Conservation (phyloP, 2,329 filamentous ascomycete species). For the Claviceps capensis region DNA sequence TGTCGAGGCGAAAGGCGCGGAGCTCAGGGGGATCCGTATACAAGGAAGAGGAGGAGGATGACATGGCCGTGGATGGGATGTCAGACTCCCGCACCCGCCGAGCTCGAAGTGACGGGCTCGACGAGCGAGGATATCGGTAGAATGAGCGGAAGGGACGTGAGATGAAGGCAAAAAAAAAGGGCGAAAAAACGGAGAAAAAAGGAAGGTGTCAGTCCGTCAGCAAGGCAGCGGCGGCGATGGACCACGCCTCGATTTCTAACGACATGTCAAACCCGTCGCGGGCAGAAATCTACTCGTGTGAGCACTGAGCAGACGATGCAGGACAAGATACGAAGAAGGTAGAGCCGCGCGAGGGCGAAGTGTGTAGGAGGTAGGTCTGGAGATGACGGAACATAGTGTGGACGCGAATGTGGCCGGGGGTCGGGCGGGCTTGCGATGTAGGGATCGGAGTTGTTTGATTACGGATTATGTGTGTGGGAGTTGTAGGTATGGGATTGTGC, state of each 20-base stretch:
- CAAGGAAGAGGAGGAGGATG: constrained; percentile 18
- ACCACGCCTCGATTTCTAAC: too few species aligned
- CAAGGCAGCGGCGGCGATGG: neutral
- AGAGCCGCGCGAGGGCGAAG: neutral
- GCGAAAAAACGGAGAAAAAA: neutral
- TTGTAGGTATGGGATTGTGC: too few species aligned
- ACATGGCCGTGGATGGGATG: constrained; percentile 30
- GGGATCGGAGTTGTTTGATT: too few species aligned
- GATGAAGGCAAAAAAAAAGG: neutral
- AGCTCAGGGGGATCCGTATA: constrained; percentile 41
- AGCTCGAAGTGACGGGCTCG: constrained; percentile 44
- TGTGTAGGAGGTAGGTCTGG: neutral
- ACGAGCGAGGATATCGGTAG: constrained; percentile 31
- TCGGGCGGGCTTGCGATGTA: too few species aligned
- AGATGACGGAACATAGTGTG: neutral
- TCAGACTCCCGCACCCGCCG: constrained; percentile 37
- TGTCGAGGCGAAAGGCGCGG: constrained; percentile 43
- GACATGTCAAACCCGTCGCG: too few species aligned
- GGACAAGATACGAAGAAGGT: neutral
- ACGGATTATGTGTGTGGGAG: too few species aligned
- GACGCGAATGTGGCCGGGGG: too few species aligned
- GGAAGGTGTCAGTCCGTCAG: neutral
- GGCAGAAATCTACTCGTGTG: too few species aligned
- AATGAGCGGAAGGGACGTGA: too few species aligned
- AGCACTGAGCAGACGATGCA: too few species aligned